A percentile compares a stretch with the other conserved stretches of the same genome.
Evolutionary conservation across 768 basidiomycete species (phyloP).

Genomic region (Rhodotorula diobovata): DNA sequence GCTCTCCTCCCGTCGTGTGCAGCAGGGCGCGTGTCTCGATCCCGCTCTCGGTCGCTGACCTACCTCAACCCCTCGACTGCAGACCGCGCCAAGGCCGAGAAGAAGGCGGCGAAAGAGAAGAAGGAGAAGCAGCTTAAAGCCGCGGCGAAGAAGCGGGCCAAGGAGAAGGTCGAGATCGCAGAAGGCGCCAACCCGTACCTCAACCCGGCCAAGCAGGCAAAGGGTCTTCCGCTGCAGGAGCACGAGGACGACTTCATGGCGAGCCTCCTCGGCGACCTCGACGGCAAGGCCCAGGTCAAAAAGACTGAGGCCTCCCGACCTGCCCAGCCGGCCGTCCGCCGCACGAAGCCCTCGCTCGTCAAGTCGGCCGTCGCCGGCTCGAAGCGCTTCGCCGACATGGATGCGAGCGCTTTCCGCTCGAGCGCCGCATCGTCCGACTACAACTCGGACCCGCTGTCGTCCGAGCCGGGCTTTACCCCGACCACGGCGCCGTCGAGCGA

Average conservation of each 20-base stretch:
- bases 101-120: slow-evolving; percentile 18
- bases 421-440: slow-evolving; percentile 18
- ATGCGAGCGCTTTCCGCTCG: slow-evolving; percentile 17
- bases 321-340: neutral
- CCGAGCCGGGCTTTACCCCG: slow-evolving; percentile 50
- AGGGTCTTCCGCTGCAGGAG: slow-evolving; percentile 54
- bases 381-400: slow-evolving; percentile 28
- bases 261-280: slow-evolving; percentile 68
- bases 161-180: slow-evolving; percentile 53
- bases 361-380: slow-evolving; percentile 8
- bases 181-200: slow-evolving; percentile 72
- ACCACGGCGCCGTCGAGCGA: slow-evolving; percentile 53
- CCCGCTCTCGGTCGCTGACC: neutral
- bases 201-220: slow-evolving; percentile 38
- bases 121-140: slow-evolving; percentile 44
- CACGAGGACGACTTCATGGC: slow-evolving; percentile 89
- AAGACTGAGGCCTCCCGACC: slow-evolving; percentile 20
- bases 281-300: slow-evolving; percentile 46
- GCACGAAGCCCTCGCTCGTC: slow-evolving; percentile 7
- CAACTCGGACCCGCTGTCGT: slow-evolving; percentile 44
- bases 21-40: neutral
- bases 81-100: slow-evolving; percentile 44
- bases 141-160: slow-evolving; percentile 38
- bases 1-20: neutral
- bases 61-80: neutral